A percentile compares a stretch with the other conserved stretches of the same genome.
phyloP scores from a whole-genome alignment of 169 alveolate species.

The Perkinsus chesapeaki region DNA sequence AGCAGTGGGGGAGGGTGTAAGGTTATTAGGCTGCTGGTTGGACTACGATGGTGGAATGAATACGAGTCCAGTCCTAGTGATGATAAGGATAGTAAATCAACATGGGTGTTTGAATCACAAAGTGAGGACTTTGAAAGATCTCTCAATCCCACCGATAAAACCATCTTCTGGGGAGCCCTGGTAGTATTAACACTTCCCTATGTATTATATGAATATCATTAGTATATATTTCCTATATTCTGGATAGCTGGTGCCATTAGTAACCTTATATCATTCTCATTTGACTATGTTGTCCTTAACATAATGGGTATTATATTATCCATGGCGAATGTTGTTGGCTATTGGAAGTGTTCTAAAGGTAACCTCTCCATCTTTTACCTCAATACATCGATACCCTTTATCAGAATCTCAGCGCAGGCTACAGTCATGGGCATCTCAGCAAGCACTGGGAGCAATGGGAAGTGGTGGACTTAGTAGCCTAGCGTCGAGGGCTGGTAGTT shows the following conservation, averaged over 20 bases:
- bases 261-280: conserved; percentile 34
- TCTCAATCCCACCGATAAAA: conserved; percentile 42
- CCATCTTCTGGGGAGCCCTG: conserved; percentile 58
- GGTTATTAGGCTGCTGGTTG: conserved; percentile 32
- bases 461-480: not conserved
- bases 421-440: not conserved
- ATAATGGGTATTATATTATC: conserved; percentile 41
- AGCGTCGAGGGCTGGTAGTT: not conserved
- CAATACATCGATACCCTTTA: not conserved
- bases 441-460: not conserved
- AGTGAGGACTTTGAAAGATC: conserved; percentile 29
- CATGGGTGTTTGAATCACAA: conserved; percentile 63
- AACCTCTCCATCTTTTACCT: not conserved
- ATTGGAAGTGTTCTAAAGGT: conserved; percentile 31
- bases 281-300: conserved; percentile 45
- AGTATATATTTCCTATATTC: conserved; percentile 43
- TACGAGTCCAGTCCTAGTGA: conserved; percentile 51
- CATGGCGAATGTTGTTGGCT: conserved; percentile 44
- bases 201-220: not conserved
- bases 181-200: not conserved
- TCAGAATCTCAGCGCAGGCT: not conserved
- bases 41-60: conserved; percentile 65
- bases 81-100: not conserved
- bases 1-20: not conserved
- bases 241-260: conserved; percentile 43